Conservation (phyloP, 2,329 filamentous ascomycete genomes). For the Tolypocladium guangdongense region DNA sequence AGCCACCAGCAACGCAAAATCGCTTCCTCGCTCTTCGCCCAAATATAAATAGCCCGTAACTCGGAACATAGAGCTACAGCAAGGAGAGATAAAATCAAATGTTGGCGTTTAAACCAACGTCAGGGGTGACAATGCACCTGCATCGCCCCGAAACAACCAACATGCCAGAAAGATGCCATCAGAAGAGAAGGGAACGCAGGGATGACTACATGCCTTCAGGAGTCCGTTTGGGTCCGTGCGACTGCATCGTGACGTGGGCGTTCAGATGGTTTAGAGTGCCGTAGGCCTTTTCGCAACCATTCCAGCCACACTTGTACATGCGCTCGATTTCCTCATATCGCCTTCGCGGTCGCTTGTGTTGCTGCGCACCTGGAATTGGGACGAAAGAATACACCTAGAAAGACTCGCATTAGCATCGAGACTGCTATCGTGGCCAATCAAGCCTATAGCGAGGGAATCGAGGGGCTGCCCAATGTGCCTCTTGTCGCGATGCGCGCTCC, state of each 20-base stretch:
- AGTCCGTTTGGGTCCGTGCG: constrained; percentile 85
- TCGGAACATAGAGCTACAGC: background rate
- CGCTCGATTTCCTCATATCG: constrained; percentile 97
- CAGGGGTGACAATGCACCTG: too few species aligned
- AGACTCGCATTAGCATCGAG: constrained; percentile 5
- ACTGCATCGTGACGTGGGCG: constrained; percentile 98
- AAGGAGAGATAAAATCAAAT: background rate
- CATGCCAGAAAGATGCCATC: background rate
- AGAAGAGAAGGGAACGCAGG: background rate
- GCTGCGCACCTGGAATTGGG: constrained; percentile 89
- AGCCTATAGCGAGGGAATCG: background rate
- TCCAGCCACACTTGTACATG: constrained; percentile 99
- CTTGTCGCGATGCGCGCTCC: background rate
- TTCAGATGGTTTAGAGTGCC: constrained; percentile 96
- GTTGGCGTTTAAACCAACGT: background rate
- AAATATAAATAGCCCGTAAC: too few species aligned
- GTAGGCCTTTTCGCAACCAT: constrained; percentile 97
- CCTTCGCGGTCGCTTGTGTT: constrained; percentile 88
- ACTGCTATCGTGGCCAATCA: background rate
- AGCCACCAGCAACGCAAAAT: background rate
- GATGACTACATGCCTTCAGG: constrained; percentile 78
- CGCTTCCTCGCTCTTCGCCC: background rate
- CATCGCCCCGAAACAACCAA: background rate
- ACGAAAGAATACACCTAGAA: constrained; percentile 95
- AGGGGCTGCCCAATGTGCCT: background rate